Conservation (phyloP, 2,329 filamentous ascomycete genomes). For the Amauroascus verrucosus region DNA sequence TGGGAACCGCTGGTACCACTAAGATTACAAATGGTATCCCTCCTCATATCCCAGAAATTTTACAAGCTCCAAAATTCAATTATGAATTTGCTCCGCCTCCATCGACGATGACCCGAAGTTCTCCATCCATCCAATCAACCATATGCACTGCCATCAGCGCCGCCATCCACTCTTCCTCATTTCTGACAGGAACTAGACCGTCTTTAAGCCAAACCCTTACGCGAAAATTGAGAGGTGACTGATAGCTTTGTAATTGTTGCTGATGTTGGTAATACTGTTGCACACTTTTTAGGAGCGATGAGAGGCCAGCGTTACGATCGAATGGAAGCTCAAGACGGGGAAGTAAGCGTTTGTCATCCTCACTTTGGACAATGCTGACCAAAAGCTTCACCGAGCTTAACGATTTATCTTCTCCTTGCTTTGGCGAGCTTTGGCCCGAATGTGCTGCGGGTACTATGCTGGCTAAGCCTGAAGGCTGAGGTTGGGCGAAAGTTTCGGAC, state of each 20-base stretch:
- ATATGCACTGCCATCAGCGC: conserved; percentile 34
- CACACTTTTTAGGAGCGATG: conserved; percentile 26
- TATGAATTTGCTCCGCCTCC: background rate
- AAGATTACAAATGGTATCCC: no score
- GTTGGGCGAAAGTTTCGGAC: background rate
- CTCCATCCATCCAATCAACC: conserved; percentile 40
- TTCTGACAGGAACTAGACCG: conserved; percentile 31
- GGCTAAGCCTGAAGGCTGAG: background rate
- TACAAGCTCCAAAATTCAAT: no score
- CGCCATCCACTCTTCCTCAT: conserved; percentile 37
- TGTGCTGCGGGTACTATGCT: background rate
- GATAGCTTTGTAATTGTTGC: conserved; percentile 14
- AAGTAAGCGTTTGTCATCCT: conserved; percentile 29
- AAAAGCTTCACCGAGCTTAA: conserved; percentile 18
- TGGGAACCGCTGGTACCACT: no score
- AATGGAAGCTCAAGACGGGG: conserved; percentile 31
- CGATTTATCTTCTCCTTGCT: background rate
- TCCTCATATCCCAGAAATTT: no score
- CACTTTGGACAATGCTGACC: conserved; percentile 31
- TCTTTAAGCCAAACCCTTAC: conserved; percentile 36
- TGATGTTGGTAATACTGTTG: conserved; percentile 21
- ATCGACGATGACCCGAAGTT: conserved; percentile 36
- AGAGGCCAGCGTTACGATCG: conserved; percentile 21
- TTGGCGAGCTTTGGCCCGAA: conserved; percentile 2
- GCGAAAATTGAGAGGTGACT: conserved; percentile 13